phyloP scores from a whole-genome alignment of 2,329 filamentous ascomycete species.

The Endoconidiophora polonica region DNA sequence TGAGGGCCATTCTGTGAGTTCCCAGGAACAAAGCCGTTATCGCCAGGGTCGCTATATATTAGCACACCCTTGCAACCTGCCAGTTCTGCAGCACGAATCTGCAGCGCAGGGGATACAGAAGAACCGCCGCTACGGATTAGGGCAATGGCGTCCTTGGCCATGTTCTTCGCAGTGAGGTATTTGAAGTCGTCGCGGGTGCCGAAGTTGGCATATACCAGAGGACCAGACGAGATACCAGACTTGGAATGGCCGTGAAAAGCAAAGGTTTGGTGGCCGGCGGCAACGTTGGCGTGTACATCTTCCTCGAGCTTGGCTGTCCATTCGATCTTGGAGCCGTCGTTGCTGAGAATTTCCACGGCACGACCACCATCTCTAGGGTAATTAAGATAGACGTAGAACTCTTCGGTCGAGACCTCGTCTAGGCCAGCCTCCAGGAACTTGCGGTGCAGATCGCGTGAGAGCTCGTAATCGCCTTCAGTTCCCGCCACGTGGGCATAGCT shows the following conservation, averaged over 20 bases:
- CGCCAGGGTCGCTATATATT: slow-evolving; percentile 77
- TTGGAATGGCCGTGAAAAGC: slow-evolving; percentile 84
- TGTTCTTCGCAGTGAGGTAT: slow-evolving; percentile 48
- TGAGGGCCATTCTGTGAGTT: slow-evolving; percentile 61
- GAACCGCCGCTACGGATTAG: slow-evolving; percentile 68
- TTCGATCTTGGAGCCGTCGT: slow-evolving; percentile 38
- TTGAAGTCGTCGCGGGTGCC: slow-evolving; percentile 75
- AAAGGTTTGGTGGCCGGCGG: slow-evolving; percentile 49
- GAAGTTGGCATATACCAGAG: slow-evolving; percentile 82
- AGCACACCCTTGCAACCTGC: slow-evolving; percentile 77
- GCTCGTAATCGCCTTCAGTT: slow-evolving; percentile 78
- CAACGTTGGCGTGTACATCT: slow-evolving; percentile 40
- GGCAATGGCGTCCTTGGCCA: slow-evolving; percentile 63
- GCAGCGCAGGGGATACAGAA: slow-evolving; percentile 56
- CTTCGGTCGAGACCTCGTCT: slow-evolving; percentile 59
- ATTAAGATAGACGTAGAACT: slow-evolving; percentile 82
- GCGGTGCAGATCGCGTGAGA: slow-evolving; percentile 70
- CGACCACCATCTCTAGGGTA: slow-evolving; percentile 68
- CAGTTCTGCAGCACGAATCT: slow-evolving; percentile 77
- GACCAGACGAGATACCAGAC: slow-evolving; percentile 70
- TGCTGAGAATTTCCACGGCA: slow-evolving; percentile 62
- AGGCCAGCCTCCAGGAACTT: slow-evolving; percentile 57
- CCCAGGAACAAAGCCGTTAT: slow-evolving; percentile 66
- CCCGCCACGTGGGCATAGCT: slow-evolving; percentile 81
- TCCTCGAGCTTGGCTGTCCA: slow-evolving; percentile 83